phyloP scores from a whole-genome alignment of 106 monocot species.

The Agapanthus africanus region DNA sequence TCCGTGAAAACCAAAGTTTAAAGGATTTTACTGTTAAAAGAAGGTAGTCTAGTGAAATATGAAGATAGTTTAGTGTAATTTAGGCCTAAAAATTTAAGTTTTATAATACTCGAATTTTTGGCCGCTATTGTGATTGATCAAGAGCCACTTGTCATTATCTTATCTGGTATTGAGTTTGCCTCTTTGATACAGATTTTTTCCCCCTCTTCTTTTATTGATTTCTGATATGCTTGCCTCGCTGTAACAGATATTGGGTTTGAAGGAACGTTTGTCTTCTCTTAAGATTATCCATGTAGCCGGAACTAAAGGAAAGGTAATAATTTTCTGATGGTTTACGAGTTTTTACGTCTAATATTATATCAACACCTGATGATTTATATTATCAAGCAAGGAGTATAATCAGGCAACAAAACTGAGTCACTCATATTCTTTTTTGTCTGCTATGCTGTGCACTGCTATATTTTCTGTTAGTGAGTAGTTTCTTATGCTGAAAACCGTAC shows the following conservation, averaged over 20 bases:
- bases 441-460: background rate
- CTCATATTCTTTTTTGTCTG: background rate
- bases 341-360: too few species aligned
- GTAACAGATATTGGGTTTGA: slow-evolving; percentile 41
- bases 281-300: slow-evolving; percentile 68
- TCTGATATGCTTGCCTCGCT: background rate
- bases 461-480: background rate
- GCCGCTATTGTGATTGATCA: too few species aligned
- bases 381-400: too few species aligned
- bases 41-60: too few species aligned
- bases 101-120: too few species aligned
- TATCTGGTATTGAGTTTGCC: background rate
- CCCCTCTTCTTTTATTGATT: background rate
- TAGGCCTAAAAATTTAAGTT: too few species aligned
- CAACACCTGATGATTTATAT: too few species aligned
- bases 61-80: too few species aligned
- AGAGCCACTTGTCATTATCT: background rate
- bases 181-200: background rate
- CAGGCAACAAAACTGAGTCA: background rate
- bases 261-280: slow-evolving; percentile 34
- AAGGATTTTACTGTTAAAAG: too few species aligned
- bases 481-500: background rate
- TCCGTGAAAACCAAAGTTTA: too few species aligned
- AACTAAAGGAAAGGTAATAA: slow-evolving; percentile 73
- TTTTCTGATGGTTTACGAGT: background rate